Evolutionary conservation across 306 rosid species (phyloP), one percentile per base, ranked within the genome.

Genomic region (Vigna angularis): DNA sequence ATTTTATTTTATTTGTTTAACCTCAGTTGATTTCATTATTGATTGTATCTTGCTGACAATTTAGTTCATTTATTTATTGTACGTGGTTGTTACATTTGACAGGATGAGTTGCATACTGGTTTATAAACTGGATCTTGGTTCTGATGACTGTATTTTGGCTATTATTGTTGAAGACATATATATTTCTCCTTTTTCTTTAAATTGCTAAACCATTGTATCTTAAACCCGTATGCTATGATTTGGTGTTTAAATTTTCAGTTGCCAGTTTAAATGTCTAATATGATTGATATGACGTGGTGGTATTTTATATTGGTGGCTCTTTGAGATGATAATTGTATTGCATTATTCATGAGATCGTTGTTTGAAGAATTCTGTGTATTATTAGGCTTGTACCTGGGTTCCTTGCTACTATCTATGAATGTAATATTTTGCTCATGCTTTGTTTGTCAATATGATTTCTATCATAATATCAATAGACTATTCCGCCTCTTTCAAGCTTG

Each of bases 41-140:
- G 59, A 57, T 63, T 72, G 10, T 77, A 36, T 72, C 64, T 10
- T 8, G 59, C 57, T 51, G 73, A 38, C 45, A 57, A 38, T 59
- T 61, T 72, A 62, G 74, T 55, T 61, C 66, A 38, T 59, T 61
- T 66, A 62, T 70, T 55, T 61, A 30, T 67, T 83, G 51, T 67
- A 32, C 45, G 7, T 79, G 36, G 57, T 73, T 77, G 49, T 48
- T 73, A 38, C 18, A 17, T 50, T 53, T 12, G 74, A 30, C 52
- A 45, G 66, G 10, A 82, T 28, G 6, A 59, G 53, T 72, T 75
- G 62, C 66, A 51, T 66, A 57, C 24, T 62, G 58, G 32, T 61
- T 20, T 49, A 55, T 24, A 61, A 65, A 53, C 66, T 59, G 45
- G 24, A 75, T 50, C 18, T 44, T 61, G 36, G 36, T 61, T 18